Conservation (phyloP, 257 asterid genomes). For the Plantago ovata region DNA sequence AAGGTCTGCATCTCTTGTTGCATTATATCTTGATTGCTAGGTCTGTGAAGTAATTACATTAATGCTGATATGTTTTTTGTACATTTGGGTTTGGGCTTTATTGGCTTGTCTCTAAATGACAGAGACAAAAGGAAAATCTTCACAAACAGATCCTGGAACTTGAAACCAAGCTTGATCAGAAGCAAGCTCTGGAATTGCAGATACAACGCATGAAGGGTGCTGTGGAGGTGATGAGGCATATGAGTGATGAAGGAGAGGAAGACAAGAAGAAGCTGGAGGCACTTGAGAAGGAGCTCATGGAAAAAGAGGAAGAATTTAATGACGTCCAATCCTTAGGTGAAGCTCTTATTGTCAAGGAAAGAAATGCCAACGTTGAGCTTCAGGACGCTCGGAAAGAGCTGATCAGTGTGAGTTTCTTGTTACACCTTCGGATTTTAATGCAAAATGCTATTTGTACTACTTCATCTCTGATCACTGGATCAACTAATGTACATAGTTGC, state of each 20-base stretch:
- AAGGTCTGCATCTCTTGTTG: conserved; percentile 34
- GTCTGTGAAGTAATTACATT: conserved; percentile 5
- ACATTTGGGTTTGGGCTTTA: conserved; percentile 4
- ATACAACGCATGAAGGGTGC: conserved; percentile 56
- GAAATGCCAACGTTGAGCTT: conserved; percentile 57
- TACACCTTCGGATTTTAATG: conserved; percentile 8
- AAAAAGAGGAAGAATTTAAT: conserved; percentile 56
- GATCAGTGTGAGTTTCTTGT: conserved; percentile 38
- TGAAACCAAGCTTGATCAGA: conserved; percentile 61
- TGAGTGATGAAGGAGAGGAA: conserved; percentile 60
- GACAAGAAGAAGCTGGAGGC: conserved; percentile 38
- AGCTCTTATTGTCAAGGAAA: conserved; percentile 53
- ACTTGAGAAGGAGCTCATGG: conserved; percentile 49
- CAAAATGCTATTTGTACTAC: not conserved
- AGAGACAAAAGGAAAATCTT: conserved; percentile 60
- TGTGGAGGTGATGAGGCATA: conserved; percentile 48
- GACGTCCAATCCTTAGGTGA: conserved; percentile 38
- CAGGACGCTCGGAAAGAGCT: conserved; percentile 72
- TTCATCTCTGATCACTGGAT: no score
- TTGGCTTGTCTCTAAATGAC: conserved; percentile 19
- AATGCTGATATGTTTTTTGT: conserved; percentile 5
- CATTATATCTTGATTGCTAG: conserved; percentile 6
- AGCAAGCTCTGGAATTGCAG: conserved; percentile 63
- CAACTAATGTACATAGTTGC: no score
- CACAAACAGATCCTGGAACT: conserved; percentile 53